phyloP scores from a whole-genome alignment of 345 rosid species.

The Aegle marmelos region DNA sequence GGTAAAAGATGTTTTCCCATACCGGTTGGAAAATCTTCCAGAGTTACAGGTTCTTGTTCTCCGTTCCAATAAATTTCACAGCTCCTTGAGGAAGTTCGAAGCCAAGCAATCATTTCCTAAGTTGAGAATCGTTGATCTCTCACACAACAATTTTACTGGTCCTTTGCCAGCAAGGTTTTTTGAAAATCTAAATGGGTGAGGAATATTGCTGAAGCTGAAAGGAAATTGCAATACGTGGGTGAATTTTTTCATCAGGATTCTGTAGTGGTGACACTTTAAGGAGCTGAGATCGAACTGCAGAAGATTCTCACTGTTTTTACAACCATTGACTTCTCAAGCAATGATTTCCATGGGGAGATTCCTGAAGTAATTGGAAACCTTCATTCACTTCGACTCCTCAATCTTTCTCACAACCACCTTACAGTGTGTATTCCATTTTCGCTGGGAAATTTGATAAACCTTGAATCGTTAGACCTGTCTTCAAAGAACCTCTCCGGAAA shows the following conservation, averaged over 20 bases:
- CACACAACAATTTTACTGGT: slow-evolving; percentile 5
- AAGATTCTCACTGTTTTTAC: slow-evolving; percentile 2
- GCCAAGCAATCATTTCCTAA: neutral
- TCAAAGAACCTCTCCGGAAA: neutral
- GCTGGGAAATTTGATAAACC: neutral
- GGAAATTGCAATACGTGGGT: neutral
- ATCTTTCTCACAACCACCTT: slow-evolving; percentile 10
- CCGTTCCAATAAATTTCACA: slow-evolving; percentile 1
- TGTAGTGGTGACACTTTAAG: slow-evolving; percentile 1
- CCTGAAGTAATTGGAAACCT: slow-evolving; percentile 5
- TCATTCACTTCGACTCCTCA: neutral
- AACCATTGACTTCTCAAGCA: slow-evolving; percentile 17
- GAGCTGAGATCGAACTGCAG: neutral
- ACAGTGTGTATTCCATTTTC: neutral
- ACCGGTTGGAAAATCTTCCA: neutral
- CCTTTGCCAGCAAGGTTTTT: neutral
- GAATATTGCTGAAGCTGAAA: neutral
- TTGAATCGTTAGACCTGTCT: neutral
- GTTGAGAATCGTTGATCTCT: slow-evolving; percentile 11
- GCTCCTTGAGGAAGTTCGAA: neutral
- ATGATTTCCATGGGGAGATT: slow-evolving; percentile 13
- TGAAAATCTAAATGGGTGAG: neutral
- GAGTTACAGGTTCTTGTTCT: neutral
- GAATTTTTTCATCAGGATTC: neutral
- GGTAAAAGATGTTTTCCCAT: neutral